A percentile compares a stretch with the other conserved stretches of the same genome.
phyloP scores from a whole-genome alignment of 148 eudicot species.

The Rheum nobile region DNA sequence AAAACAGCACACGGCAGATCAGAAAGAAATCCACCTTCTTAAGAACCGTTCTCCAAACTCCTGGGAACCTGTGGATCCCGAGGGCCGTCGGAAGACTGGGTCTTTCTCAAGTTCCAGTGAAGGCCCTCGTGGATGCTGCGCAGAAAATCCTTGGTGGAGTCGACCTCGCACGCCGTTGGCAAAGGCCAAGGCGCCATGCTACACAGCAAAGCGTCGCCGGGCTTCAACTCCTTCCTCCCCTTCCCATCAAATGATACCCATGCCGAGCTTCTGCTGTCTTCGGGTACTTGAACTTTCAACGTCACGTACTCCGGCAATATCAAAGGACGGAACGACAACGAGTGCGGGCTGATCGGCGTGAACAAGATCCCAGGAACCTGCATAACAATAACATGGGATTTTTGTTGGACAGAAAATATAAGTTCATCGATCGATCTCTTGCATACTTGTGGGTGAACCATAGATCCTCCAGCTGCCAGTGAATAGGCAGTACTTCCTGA shows the following conservation, averaged over 20 bases:
- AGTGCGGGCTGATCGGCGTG: slow-evolving; percentile 58
- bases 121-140: slow-evolving; percentile 89
- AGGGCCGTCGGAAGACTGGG: slow-evolving; percentile 73
- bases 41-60: background rate
- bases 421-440: too few species aligned
- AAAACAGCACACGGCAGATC: background rate
- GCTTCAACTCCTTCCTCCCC: slow-evolving; percentile 42
- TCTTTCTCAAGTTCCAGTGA: slow-evolving; percentile 95
- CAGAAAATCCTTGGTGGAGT: slow-evolving; percentile 78
- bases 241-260: slow-evolving; percentile 81
- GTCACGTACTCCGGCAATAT: slow-evolving; percentile 68
- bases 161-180: slow-evolving; percentile 77
- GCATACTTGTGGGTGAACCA: slow-evolving; percentile 95
- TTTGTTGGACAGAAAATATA: background rate
- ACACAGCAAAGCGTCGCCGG: slow-evolving; percentile 82
- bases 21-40: background rate
- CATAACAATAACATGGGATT: background rate
- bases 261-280: slow-evolving; percentile 63
- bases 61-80: background rate
- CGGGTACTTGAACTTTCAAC: slow-evolving; percentile 55
- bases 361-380: slow-evolving; percentile 89
- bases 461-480: slow-evolving; percentile 95
- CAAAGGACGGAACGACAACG: slow-evolving; percentile 33
- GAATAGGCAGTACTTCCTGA: slow-evolving; percentile 99
- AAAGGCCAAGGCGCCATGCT: slow-evolving; percentile 98